Percentiles rank a stretch among this genome's conserved stretches.
phyloP scores from a whole-genome alignment of 129 eudicot genomes.

The Scalesia atractyloides region DNA sequence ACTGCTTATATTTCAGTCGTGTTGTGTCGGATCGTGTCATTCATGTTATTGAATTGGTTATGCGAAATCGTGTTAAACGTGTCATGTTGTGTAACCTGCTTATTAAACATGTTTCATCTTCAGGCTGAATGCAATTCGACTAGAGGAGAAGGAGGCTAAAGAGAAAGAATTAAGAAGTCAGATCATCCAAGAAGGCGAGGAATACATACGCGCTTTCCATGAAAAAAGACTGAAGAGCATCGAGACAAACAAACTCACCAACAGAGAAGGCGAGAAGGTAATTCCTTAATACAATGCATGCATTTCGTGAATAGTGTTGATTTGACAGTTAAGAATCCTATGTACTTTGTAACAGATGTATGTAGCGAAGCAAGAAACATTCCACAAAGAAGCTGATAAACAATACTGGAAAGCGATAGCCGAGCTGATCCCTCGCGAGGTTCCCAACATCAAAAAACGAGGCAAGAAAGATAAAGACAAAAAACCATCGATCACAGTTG shows the following conservation, averaged over 20 bases:
- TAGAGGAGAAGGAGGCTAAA: slow-evolving; percentile 61
- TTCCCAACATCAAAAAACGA: slow-evolving; percentile 55
- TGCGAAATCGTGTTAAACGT: too few relatives aligned
- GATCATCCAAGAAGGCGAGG: slow-evolving; percentile 68
- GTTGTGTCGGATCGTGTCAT: too few relatives aligned
- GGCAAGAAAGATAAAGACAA: slow-evolving; percentile 61
- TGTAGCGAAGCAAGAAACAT: slow-evolving; percentile 51
- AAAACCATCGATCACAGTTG: slow-evolving; percentile 52
- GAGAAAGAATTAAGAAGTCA: slow-evolving; percentile 65
- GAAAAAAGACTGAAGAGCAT: slow-evolving; percentile 46
- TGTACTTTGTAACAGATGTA: slow-evolving; percentile 38
- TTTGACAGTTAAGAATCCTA: not conserved
- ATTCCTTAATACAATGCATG: not conserved
- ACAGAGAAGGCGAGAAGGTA: slow-evolving; percentile 83
- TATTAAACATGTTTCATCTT: not conserved
- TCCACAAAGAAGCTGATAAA: slow-evolving; percentile 64
- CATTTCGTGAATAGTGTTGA: slow-evolving; percentile 7
- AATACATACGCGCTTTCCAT: slow-evolving; percentile 55
- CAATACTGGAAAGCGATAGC: slow-evolving; percentile 65
- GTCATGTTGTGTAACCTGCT: too few relatives aligned
- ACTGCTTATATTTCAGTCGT: too few relatives aligned
- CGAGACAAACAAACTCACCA: slow-evolving; percentile 55
- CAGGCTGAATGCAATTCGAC: slow-evolving; percentile 66
- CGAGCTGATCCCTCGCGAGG: slow-evolving; percentile 60
- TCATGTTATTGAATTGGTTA: too few relatives aligned